These are phyloP conservation scores for Fraxinus latifolia DNA, from an alignment of 305 asterid genomes.

Conservation along the genomic window DNA sequence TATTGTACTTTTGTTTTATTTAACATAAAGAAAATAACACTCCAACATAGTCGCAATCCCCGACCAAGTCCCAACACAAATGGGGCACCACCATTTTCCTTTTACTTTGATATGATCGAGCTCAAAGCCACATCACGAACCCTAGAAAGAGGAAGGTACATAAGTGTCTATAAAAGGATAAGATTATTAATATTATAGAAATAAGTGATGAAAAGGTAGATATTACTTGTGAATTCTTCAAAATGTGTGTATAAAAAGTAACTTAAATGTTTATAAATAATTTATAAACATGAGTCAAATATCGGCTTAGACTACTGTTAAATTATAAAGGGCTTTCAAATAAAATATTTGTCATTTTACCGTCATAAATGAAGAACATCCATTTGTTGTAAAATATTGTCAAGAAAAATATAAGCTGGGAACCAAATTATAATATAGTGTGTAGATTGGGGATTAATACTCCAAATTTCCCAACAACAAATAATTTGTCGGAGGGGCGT, in stretches of 20 bases:
- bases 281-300: not conserved
- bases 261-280: not conserved
- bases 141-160: not conserved
- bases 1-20: not conserved
- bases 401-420: not conserved
- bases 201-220: not conserved
- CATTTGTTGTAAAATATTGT: not conserved
- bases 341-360: not conserved
- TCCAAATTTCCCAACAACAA: not conserved
- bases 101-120: not conserved
- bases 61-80: not conserved
- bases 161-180: no score
- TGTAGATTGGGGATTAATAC: not conserved
- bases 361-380: not conserved
- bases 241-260: not conserved
- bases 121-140: not conserved
- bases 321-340: not conserved
- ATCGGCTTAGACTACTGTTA: not conserved
- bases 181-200: not conserved
- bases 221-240: not conserved
- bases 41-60: not conserved
- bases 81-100: not conserved
- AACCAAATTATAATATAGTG: not conserved
- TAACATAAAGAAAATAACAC: not conserved
- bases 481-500: slow-evolving; percentile 7